Percentiles rank a stretch among this genome's conserved stretches.
Conservation (phyloP, 805 yeast species). For the baker's yeast (Saccharomyces cerevisiae) region DNA sequence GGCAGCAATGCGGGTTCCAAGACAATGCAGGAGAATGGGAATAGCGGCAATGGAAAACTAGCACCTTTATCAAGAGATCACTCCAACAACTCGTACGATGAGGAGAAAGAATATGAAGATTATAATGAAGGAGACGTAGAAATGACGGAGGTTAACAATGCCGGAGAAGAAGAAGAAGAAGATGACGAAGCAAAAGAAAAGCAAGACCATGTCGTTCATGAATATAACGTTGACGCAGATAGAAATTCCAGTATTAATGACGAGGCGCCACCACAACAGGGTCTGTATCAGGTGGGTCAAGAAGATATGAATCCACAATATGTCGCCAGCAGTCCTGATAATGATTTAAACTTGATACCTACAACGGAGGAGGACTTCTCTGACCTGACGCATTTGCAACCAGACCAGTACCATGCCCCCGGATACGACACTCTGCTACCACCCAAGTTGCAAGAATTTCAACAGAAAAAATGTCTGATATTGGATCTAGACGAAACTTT, state of each 20-base stretch:
- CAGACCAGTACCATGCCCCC: slow-evolving; percentile 60
- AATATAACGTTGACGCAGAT: slow-evolving; percentile 24
- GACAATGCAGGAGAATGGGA: neutral
- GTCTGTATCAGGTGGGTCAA: slow-evolving; percentile 2
- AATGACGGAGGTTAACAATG: neutral
- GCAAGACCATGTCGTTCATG: slow-evolving; percentile 18
- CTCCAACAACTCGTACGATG: slow-evolving; percentile 9
- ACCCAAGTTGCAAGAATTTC: slow-evolving; percentile 35
- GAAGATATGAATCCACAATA: slow-evolving; percentile 3
- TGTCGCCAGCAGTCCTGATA: neutral
- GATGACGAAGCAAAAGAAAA: slow-evolving; percentile 11
- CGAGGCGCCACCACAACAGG: slow-evolving; percentile 2
- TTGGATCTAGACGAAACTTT: slow-evolving; percentile 92
- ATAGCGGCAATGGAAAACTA: neutral
- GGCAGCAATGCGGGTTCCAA: neutral
- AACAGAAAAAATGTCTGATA: slow-evolving; percentile 74
- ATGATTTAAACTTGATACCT: slow-evolving; percentile 2
- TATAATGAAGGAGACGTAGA: neutral
- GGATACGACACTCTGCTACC: slow-evolving; percentile 62
- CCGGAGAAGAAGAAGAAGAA: slow-evolving; percentile 3
- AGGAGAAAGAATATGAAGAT: slow-evolving; percentile 7
- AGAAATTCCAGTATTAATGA: slow-evolving; percentile 20
- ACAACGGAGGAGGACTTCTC: slow-evolving; percentile 33
- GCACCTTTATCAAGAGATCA: neutral
- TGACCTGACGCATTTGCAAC: slow-evolving; percentile 58